Evolutionary conservation across 805 yeast species (phyloP), one percentile per base, ranked within the genome.

Genomic region (Teunomyces lycoperdinae): DNA sequence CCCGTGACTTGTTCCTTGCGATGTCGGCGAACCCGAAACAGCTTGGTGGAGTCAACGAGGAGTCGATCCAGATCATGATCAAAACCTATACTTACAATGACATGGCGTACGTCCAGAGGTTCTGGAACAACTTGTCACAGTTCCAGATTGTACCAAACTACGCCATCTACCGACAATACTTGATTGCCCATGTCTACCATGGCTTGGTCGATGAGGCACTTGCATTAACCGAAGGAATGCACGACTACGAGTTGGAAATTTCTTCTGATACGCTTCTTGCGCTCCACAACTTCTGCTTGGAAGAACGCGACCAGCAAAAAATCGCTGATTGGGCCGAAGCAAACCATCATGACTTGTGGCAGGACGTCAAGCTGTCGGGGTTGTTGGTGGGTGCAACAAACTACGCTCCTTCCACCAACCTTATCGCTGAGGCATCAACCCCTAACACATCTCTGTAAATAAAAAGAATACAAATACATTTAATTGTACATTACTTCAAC

Each of bases 151-250:
- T 71, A 9, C 87, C 88, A 0, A 74, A 78, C 49, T 64, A 74
- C 31, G 72, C 72, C 8, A 73, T 83, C 30, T 77, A 76, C 58
- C 75, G 73, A 35, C 89, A 85, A 60, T 83, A 79, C 55, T 62
- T 87, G 30, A 78, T 85, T 48, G 87, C 89, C 0, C 83, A 85
- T 60, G 84, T 87, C 50, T 84, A 83, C 54, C 81, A 82, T 58
- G 89, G 85, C 7, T 67, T 75, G 41, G 76, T 74, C 33, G 75
- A 74, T 8, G 74, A 78, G 3, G 94, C 94, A 0, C 64, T 83
- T 5, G 67, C 68, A 13, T 62, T 81, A 26, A 72, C 80, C 3
- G 68, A 71, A 16, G 70, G 69, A 27, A 75, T 82, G 62, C 73
- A 67, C 28, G 77, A 77, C 31, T 70, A 74, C 50, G 81, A 77